Evolutionary conservation across 331 rosid genomes (phyloP), one percentile per base, ranked within the genome.

Genomic region (Erythrophleum ivorense): DNA sequence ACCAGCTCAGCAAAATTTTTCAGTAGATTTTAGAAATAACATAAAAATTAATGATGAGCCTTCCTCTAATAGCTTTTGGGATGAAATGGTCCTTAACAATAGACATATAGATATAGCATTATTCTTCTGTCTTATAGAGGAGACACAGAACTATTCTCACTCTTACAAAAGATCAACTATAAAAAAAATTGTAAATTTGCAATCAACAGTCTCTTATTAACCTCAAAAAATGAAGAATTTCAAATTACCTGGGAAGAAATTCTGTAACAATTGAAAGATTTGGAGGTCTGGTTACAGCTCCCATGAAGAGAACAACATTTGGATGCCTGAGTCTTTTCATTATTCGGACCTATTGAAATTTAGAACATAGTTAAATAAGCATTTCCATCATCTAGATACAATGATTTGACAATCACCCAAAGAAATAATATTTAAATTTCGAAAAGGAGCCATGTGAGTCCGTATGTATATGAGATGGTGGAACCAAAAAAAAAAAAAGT

Each of bases 241-340:
- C 58, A 78, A 71, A 73, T 80, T 89, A 96, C 99, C 99, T 96
- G 49, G 97, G 98, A 91, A 96, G 99, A 91, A 96, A 96, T 88
- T 96, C 99, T 24, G 98, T 92, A 66, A 96, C 88, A 52, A 96
- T 96, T 62, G 99, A 96, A 83, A 96, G 98, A 89, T 94, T 89
- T 81, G 98, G 99, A 48, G 97, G 81, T 63, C 97, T 94, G 45
- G 95, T 94, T 82, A 96, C 89, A 52, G 98, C 99, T 80, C 99
- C 99, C 99, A 96, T 96, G 92, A 96, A 96, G 81, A 96, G 98
- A 89, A 96, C 99, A 80, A 96, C 95, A 87, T 96, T 96, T 24
- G 99, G 99, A 94, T 96, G 99, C 90, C 99, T 90, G 64, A 94
- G 81, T 83, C 95, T 88, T 87, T 89, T 96, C 98, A 96, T 96